Percentiles rank a stretch among this genome's conserved stretches.
Conservation (phyloP, 176 grass and related monocot genomes). For the Oryza rufipogon region DNA sequence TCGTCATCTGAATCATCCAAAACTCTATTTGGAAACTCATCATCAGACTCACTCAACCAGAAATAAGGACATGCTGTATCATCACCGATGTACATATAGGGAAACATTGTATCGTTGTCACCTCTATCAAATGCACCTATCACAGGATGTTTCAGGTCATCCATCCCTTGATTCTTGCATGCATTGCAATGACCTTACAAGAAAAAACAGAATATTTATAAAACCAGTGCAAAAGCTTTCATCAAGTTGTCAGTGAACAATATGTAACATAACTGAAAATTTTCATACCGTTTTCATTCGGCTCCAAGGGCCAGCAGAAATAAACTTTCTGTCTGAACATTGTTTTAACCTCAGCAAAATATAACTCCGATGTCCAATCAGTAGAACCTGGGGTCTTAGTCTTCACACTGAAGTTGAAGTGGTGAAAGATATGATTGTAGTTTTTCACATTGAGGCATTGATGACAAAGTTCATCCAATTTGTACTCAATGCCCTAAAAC, state of each 20-base stretch:
- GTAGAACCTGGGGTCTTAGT: neutral
- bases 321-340: neutral
- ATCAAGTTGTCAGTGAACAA: too few species aligned
- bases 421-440: neutral
- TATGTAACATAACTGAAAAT: too few species aligned
- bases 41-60: too few species aligned
- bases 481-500: neutral
- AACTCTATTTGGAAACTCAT: too few species aligned
- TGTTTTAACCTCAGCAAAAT: neutral
- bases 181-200: neutral
- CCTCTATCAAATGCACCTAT: neutral
- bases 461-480: neutral
- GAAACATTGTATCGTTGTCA: too few species aligned
- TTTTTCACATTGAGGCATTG: conserved; percentile 2
- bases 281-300: neutral
- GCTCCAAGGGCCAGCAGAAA: conserved; percentile 10
- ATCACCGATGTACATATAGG: too few species aligned
- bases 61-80: too few species aligned
- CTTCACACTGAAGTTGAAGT: conserved; percentile 10
- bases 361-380: neutral
- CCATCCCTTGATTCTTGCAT: conserved; percentile 22
- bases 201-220: neutral
- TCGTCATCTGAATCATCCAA: too few species aligned
- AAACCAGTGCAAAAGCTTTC: too few species aligned
- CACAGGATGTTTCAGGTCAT: conserved; percentile 5